Conservation (phyloP, 345 rosid genomes). For the Dimocarpus longan region DNA sequence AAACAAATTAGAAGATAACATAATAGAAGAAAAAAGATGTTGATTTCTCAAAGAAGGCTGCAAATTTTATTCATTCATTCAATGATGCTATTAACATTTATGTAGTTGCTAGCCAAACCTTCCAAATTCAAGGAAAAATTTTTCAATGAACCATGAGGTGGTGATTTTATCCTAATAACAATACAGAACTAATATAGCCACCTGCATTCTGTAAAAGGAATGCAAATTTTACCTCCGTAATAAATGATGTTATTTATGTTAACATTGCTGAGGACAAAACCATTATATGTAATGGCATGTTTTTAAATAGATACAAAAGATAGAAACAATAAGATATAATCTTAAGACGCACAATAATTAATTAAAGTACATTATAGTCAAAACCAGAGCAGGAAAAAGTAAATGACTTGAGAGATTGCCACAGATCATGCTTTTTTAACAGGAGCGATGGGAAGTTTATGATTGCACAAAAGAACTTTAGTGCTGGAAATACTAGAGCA, state of each 20-base stretch:
- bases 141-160: not conserved
- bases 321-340: not conserved
- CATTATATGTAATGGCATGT: not conserved
- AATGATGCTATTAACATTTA: not conserved
- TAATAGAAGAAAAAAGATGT: not conserved
- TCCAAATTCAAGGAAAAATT: not conserved
- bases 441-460: not conserved
- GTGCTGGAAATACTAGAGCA: slow-evolving; percentile 7
- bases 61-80: not conserved
- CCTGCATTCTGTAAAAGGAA: not conserved
- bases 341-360: not conserved
- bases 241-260: not conserved
- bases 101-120: not conserved
- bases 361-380: not conserved
- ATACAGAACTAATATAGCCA: not conserved
- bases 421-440: not conserved
- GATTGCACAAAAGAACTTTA: slow-evolving; percentile 1
- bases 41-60: not conserved
- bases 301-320: not conserved
- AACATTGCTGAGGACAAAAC: not conserved
- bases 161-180: not conserved
- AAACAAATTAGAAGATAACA: not conserved
- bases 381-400: not conserved
- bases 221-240: not conserved
- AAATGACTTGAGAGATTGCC: not conserved